These are phyloP conservation scores for Fusarium coffeatum DNA, from an alignment of 2,329 filamentous ascomycete genomes.

Conservation along the genomic window DNA sequence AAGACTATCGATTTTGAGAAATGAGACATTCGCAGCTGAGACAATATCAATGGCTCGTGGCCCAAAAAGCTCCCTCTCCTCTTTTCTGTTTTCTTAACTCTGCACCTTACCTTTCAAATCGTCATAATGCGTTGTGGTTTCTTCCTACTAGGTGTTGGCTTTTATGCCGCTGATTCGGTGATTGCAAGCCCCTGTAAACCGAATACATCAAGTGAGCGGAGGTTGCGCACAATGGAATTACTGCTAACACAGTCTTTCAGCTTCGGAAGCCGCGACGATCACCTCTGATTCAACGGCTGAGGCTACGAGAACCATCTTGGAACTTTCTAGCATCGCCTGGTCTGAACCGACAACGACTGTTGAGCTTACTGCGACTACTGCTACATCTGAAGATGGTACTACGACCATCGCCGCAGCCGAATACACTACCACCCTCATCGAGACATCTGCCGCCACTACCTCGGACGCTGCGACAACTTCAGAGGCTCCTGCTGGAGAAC, in stretches of 20 bases:
- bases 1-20: not conserved
- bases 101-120: too few species aligned
- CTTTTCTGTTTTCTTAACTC: not conserved
- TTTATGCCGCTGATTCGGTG: not conserved
- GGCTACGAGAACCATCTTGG: not conserved
- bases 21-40: not conserved
- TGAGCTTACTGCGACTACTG: too few species aligned
- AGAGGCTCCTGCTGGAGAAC: not conserved
- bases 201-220: too few species aligned
- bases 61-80: rapidly evolving
- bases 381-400: not conserved
- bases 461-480: rapidly evolving
- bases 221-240: rapidly evolving
- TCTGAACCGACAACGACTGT: too few species aligned
- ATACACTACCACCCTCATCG: rapidly evolving
- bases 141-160: not conserved
- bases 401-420: rapidly evolving
- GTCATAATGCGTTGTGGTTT: not conserved
- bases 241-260: not conserved
- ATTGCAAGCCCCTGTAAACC: too few species aligned
- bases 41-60: rapidly evolving
- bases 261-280: not conserved
- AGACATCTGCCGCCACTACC: not conserved
- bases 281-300: not conserved
- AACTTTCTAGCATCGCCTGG: too few species aligned